Evolutionary conservation across 2,329 filamentous ascomycete genomes (phyloP).

Genomic region (Colletotrichum higginsianum): DNA sequence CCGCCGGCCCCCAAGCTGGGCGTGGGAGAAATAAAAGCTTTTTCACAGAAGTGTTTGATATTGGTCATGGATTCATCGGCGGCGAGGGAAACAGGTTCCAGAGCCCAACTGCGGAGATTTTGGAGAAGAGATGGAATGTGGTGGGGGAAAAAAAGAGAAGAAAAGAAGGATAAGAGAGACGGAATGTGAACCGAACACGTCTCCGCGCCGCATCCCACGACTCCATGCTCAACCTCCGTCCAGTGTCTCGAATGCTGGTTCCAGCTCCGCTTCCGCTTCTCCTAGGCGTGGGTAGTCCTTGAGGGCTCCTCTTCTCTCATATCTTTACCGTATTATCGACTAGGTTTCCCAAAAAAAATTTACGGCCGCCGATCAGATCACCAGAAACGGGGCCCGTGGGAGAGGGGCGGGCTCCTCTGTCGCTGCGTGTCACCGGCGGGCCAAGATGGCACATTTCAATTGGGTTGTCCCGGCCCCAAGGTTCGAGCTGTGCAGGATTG

Average conservation of each 20-base stretch:
- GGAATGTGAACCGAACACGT: constrained; percentile 30
- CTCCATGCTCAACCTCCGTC: constrained; percentile 17
- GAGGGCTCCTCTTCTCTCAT: neutral
- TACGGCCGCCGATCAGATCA: constrained; percentile 38
- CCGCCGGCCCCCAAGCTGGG: neutral
- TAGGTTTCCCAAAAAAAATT: neutral
- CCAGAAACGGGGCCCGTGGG: constrained; percentile 18
- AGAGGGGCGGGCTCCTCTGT: constrained; percentile 11
- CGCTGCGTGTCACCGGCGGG: constrained; percentile 32
- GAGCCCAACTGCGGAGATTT: constrained; percentile 14
- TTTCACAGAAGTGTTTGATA: constrained; percentile 33
- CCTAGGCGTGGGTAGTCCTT: constrained; percentile 20
- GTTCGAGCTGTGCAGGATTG: constrained; percentile 25
- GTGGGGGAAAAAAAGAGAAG: neutral
- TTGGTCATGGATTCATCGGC: constrained; percentile 23
- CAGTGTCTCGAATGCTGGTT: constrained; percentile 34
- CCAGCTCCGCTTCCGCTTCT: constrained; percentile 29
- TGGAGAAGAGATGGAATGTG: constrained; percentile 11
- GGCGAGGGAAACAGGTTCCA: constrained; percentile 10
- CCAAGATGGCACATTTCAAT: neutral
- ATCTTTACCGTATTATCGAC: constrained; percentile 8
- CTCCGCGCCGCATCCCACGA: constrained; percentile 1
- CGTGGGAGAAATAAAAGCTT: constrained; percentile 19
- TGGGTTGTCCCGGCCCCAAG: constrained; percentile 15
- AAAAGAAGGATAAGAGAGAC: neutral